Evolutionary conservation across 495 filamentous ascomycete genomes (phyloP), one percentile per base, ranked within the genome.

Genomic region (Xylaria sp.): DNA sequence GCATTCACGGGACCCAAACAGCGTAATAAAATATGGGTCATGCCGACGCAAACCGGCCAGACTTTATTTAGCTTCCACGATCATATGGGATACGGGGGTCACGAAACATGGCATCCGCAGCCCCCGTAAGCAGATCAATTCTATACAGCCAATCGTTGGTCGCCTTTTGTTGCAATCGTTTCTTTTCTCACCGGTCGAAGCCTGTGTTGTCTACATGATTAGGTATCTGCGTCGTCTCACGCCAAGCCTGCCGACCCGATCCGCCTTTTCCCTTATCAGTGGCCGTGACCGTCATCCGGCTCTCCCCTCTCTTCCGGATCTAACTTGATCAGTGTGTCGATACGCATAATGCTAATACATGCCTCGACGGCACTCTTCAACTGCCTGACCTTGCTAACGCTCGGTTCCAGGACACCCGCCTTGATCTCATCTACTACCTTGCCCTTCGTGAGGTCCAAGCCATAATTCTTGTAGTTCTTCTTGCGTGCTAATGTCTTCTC

Each of bases 341-440:
- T 99, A 77, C 96, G 90, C 97, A 99, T 98, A 80, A 99, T 97
- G 77, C 94, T 91, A 83, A 99, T 97, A 82, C 97, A 98, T 70
- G 96, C 96, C 85, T 99, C 96, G 65, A 98, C 96, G 62, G 97
- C 97, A 85, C 92, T 94, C 91, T 99, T 99, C 75, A 99, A 84
- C 86, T 97, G 95, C 84, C 93, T 92, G 75, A 99, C 88, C 88
- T 99, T 99, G 87, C 95, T 97, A 88, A 99, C 95, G 82, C 92
- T 95, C 37, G 96, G 96, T 85, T 99, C 96, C 80, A 98, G 78
- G 78, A 98, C 95, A 76, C 96, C 96, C 19, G 92, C 92, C 88
- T 97, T 98, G 76, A 99, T 86, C 82, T 91, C 88, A 83, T 99
- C 96, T 70, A 94, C 91, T 76, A 97, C 95, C 76, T 93, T 93